Evolutionary conservation across 345 rosid genomes (phyloP).

Genomic region (Salix exigua): DNA sequence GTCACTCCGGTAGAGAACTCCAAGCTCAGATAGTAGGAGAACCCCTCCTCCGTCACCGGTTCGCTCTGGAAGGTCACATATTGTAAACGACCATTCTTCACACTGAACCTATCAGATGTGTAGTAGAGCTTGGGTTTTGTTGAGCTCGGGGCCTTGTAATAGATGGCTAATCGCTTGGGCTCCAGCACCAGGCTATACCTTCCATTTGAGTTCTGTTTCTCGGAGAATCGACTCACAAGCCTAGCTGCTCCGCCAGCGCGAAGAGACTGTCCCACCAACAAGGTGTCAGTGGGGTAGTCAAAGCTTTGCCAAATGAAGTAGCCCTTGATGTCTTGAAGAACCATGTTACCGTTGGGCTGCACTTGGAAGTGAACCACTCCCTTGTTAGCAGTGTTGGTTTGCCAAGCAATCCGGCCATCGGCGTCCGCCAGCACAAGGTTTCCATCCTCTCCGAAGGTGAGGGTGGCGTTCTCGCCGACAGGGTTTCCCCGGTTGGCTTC

Average conservation of each 20-base stretch:
- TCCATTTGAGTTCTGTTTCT: slow-evolving; percentile 31
- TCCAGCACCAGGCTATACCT: slow-evolving; percentile 56
- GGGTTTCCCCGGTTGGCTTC: slow-evolving; percentile 34
- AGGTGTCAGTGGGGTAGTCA: slow-evolving; percentile 58
- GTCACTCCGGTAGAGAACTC: neutral
- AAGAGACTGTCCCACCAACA: slow-evolving; percentile 54
- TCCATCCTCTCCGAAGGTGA: slow-evolving; percentile 26
- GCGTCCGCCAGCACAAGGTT: slow-evolving; percentile 31
- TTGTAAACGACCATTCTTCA: slow-evolving; percentile 2
- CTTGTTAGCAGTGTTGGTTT: slow-evolving; percentile 32
- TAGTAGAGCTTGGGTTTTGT: slow-evolving; percentile 31
- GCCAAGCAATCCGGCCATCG: slow-evolving; percentile 29
- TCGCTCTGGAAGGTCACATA: slow-evolving; percentile 15
- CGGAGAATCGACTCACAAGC: slow-evolving; percentile 51
- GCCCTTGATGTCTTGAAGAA: slow-evolving; percentile 7
- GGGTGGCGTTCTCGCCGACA: slow-evolving; percentile 28
- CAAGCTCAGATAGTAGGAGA: slow-evolving; percentile 2
- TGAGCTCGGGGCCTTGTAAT: slow-evolving; percentile 24
- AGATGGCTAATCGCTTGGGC: slow-evolving; percentile 35
- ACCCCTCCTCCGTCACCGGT: neutral
- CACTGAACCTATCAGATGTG: neutral
- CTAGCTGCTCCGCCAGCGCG: slow-evolving; percentile 25
- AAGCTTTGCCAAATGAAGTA: slow-evolving; percentile 24
- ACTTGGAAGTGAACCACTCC: slow-evolving; percentile 19
- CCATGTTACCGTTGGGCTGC: slow-evolving; percentile 17